Conservation (phyloP, 2,329 filamentous ascomycete species). For the Arthrocladium fulminans region DNA sequence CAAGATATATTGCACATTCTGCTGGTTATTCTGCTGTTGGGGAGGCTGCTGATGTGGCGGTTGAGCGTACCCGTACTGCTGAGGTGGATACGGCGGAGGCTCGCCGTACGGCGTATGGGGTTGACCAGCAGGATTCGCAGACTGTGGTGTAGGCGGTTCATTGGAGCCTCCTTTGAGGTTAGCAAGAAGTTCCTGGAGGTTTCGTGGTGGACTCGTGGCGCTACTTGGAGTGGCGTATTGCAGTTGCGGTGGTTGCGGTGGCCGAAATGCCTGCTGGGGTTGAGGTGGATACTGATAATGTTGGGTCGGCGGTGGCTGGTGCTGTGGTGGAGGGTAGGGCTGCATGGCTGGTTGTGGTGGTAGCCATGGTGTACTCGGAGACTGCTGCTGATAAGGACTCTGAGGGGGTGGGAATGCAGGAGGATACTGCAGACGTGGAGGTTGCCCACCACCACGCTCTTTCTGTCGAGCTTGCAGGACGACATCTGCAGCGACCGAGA, state of each 20-base stretch:
- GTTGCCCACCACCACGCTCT: conserved; percentile 24
- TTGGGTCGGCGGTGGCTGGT: conserved; percentile 10
- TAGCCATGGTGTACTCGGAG: conserved; percentile 12
- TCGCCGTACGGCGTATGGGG: conserved; percentile 21
- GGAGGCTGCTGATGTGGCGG: conserved; percentile 15
- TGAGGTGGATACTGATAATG: conserved; percentile 14
- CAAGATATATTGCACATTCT: conserved; percentile 41
- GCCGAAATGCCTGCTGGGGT: conserved; percentile 15
- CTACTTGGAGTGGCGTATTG: conserved; percentile 7
- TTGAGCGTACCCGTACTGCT: conserved; percentile 7
- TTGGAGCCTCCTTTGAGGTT: conserved; percentile 14
- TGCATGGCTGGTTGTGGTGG: conserved; percentile 16
- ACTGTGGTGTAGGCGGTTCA: conserved; percentile 5
- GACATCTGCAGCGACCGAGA: conserved; percentile 68
- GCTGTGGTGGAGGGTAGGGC: conserved; percentile 14
- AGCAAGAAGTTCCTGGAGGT: conserved; percentile 22
- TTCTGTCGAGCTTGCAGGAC: conserved; percentile 61
- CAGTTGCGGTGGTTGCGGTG: conserved; percentile 10
- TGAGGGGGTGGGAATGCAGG: conserved; percentile 44
- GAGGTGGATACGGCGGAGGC: conserved; percentile 23
- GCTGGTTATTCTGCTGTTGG: conserved; percentile 28
- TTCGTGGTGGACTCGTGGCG: conserved; percentile 11
- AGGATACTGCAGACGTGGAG: conserved; percentile 48
- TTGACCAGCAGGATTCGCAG: conserved; percentile 20
- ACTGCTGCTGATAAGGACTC: conserved; percentile 13